These are phyloP conservation scores for Corinectria fuckeliana DNA, from an alignment of 2,329 filamentous ascomycete genomes.

Conservation along the genomic window DNA sequence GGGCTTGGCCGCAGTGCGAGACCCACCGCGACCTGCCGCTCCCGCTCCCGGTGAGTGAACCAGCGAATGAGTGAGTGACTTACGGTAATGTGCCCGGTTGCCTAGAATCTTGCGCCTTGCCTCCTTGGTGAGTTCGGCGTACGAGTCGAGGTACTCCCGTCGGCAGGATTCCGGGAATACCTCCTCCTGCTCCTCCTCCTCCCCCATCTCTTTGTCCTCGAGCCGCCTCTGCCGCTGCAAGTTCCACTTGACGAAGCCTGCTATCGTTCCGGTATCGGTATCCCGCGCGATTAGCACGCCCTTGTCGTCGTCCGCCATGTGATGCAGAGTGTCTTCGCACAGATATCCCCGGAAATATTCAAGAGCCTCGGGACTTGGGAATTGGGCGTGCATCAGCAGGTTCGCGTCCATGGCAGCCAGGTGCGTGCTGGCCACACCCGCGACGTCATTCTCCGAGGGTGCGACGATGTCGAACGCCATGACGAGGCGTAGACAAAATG, in stretches of 20 bases:
- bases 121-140: conserved; percentile 40
- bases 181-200: conserved; percentile 30
- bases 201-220: conserved; percentile 19
- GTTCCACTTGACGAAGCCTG: conserved; percentile 47
- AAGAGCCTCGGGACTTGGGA: conserved; percentile 43
- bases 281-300: conserved; percentile 46
- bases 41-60: conserved; percentile 5
- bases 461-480: conserved; percentile 40
- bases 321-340: conserved; percentile 38
- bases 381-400: conserved; percentile 48
- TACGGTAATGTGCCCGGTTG: conserved; percentile 44
- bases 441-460: conserved; percentile 35
- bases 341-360: conserved; percentile 41
- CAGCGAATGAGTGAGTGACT: conserved; percentile 33
- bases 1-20: background rate
- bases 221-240: conserved; percentile 32
- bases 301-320: conserved; percentile 36
- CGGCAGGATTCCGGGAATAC: conserved; percentile 41
- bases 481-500: background rate
- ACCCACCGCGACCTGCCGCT: background rate
- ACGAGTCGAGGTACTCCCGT: conserved; percentile 43
- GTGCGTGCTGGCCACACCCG: conserved; percentile 42
- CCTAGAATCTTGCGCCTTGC: conserved; percentile 43
- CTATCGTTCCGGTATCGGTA: conserved; percentile 36
- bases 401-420: conserved; percentile 49